These are phyloP conservation scores for Alternaria triticimaculans DNA, from an alignment of 2,329 filamentous ascomycete genomes.

Conservation along the genomic window DNA sequence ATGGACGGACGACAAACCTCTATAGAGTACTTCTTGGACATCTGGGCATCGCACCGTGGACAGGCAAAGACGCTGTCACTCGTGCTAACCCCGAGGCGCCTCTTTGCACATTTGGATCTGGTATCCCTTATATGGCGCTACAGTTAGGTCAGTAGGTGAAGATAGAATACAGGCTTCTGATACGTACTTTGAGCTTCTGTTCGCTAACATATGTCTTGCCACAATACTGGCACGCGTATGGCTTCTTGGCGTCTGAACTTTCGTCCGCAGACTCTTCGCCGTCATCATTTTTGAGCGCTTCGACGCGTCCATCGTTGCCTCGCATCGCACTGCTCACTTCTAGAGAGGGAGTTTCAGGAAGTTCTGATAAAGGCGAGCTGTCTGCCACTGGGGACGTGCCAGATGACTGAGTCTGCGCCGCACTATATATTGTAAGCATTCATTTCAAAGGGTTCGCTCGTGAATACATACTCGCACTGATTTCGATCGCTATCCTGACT, in stretches of 20 bases:
- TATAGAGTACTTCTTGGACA: constrained; percentile 6
- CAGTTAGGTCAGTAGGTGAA: not conserved
- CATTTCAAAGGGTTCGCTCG: not conserved
- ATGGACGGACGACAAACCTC: not conserved
- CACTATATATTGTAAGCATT: not conserved
- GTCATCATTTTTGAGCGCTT: not conserved
- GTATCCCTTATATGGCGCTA: constrained; percentile 8
- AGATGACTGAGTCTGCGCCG: not conserved
- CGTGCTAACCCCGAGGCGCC: not conserved
- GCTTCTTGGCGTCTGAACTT: not conserved
- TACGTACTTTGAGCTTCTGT: not conserved
- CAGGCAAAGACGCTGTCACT: constrained; percentile 6
- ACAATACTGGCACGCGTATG: constrained; percentile 1
- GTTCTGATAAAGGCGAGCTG: not conserved
- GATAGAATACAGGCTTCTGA: too few species aligned
- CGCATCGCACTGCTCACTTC: not conserved
- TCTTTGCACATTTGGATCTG: constrained; percentile 1
- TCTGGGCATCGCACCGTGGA: constrained; percentile 8
- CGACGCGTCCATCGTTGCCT: not conserved
- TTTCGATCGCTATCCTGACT: not conserved
- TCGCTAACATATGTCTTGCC: constrained; percentile 1
- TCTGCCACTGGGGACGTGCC: not conserved
- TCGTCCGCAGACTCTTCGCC: not conserved
- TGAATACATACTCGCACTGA: not conserved
- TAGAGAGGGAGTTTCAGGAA: not conserved